A percentile compares a stretch with the other conserved stretches of the same genome.
Evolutionary conservation across 805 yeast genomes (phyloP).

Genomic region (Diddensiella transvaalensis): DNA sequence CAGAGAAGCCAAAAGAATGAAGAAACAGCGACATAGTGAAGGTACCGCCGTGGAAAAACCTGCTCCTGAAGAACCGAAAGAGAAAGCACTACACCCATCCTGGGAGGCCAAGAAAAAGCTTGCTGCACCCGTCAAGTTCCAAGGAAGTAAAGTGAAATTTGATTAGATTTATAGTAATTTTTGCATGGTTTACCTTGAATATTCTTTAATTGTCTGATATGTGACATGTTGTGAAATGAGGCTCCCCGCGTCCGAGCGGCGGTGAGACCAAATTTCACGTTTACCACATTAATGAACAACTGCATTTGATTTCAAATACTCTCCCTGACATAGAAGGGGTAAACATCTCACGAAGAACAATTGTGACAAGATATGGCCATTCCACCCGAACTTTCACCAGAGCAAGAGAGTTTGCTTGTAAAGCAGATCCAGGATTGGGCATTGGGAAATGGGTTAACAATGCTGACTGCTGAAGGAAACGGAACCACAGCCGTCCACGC

Average conservation of each 20-base stretch:
- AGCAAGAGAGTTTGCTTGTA: constrained; percentile 13
- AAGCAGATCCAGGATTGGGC: constrained; percentile 62
- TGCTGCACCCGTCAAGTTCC: constrained; percentile 62
- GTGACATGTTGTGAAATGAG: too few species aligned
- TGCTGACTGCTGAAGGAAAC: constrained; percentile 63
- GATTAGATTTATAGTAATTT: constrained; percentile 7
- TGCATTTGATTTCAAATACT: too few species aligned
- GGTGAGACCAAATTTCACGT: too few species aligned
- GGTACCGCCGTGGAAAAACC: background rate
- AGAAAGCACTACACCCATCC: constrained; percentile 77
- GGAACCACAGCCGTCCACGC: constrained; percentile 54
- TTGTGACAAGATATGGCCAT: constrained; percentile 2
- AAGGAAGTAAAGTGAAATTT: constrained; percentile 82
- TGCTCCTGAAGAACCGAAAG: constrained; percentile 12
- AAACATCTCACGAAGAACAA: too few species aligned
- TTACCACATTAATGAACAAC: too few species aligned
- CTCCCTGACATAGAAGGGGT: too few species aligned
- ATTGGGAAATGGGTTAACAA: constrained; percentile 72
- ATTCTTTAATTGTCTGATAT: too few species aligned
- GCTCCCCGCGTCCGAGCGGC: too few species aligned
- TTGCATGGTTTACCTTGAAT: too few species aligned
- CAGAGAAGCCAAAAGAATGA: constrained; percentile 39
- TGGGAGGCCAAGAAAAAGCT: constrained; percentile 89
- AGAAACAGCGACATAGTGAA: background rate
- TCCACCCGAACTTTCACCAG: constrained; percentile 19